phyloP scores from a whole-genome alignment of 129 eudicot species.

The Cynara cardunculus region DNA sequence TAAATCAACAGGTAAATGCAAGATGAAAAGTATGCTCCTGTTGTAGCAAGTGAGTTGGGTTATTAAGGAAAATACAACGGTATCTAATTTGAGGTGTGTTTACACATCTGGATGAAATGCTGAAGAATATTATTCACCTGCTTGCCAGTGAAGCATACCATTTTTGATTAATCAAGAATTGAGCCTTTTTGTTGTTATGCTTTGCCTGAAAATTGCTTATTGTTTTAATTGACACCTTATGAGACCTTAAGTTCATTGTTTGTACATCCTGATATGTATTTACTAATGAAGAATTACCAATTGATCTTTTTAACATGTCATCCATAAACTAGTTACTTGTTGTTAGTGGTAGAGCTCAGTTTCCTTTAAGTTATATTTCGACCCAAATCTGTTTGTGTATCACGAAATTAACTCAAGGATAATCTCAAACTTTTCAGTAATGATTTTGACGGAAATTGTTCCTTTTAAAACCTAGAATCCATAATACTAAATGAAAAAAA shows the following conservation, averaged over 20 bases:
- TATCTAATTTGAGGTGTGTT: slow-evolving; percentile 72
- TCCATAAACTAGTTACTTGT: background rate
- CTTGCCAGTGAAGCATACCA: background rate
- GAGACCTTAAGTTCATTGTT: background rate
- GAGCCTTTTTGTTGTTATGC: background rate
- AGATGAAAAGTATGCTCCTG: slow-evolving; percentile 52
- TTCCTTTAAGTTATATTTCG: too few relatives aligned
- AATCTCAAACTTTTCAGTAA: background rate
- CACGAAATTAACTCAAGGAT: background rate
- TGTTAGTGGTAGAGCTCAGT: background rate
- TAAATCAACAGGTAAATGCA: background rate
- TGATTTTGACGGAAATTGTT: background rate
- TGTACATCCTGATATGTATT: background rate
- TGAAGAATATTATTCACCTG: background rate
- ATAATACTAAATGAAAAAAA: too few relatives aligned
- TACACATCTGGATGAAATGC: slow-evolving; percentile 2
- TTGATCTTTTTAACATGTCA: background rate
- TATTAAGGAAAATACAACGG: slow-evolving; percentile 73
- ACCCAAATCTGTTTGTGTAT: background rate
- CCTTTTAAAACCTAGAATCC: too few relatives aligned
- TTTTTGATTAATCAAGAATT: background rate
- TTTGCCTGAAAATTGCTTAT: background rate
- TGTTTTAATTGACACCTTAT: background rate
- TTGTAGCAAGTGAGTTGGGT: slow-evolving; percentile 61
- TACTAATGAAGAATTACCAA: too few relatives aligned